phyloP scores from a whole-genome alignment of 2,329 filamentous ascomycete genomes.

The Gaeumannomyces sp. region DNA sequence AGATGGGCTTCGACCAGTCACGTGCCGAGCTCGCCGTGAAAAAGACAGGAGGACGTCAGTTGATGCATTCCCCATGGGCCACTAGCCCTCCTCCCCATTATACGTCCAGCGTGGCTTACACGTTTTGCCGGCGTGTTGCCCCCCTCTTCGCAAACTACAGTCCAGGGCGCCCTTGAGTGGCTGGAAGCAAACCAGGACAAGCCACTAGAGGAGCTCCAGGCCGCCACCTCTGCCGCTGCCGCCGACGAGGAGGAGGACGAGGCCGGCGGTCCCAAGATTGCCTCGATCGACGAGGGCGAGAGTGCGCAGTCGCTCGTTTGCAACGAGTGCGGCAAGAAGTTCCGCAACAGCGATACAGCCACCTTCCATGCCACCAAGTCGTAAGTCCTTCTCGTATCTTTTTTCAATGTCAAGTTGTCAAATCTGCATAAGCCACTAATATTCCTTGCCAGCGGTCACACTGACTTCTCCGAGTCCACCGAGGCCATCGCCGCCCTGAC shows the following conservation, averaged over 20 bases:
- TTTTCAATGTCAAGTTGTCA: not conserved
- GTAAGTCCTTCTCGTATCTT: slow-evolving; percentile 30
- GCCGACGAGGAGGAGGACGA: slow-evolving; percentile 34
- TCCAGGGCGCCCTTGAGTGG: slow-evolving; percentile 90
- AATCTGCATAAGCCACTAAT: not conserved
- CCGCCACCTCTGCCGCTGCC: slow-evolving; percentile 24
- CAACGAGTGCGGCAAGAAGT: slow-evolving; percentile 91
- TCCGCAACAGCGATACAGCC: slow-evolving; percentile 73
- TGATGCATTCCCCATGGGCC: not conserved
- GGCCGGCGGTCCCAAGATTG: slow-evolving; percentile 41
- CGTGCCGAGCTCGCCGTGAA: slow-evolving; percentile 79
- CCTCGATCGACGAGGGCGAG: slow-evolving; percentile 63
- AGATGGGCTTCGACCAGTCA: slow-evolving; percentile 78
- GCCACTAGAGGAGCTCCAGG: slow-evolving; percentile 72
- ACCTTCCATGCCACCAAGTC: slow-evolving; percentile 90
- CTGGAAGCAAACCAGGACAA: slow-evolving; percentile 88
- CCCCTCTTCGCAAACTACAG: slow-evolving; percentile 35
- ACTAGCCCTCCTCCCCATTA: not conserved
- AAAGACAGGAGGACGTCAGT: slow-evolving; percentile 70
- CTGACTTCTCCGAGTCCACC: slow-evolving; percentile 86
- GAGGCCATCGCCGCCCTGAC: slow-evolving; percentile 88
- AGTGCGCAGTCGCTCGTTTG: slow-evolving; percentile 78
- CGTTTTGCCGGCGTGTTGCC: not conserved
- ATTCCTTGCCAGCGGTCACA: slow-evolving; percentile 58
- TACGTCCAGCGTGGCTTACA: not conserved